Conservation (phyloP, 108 stramenopile species). For the Skeletonema tropicum region DNA sequence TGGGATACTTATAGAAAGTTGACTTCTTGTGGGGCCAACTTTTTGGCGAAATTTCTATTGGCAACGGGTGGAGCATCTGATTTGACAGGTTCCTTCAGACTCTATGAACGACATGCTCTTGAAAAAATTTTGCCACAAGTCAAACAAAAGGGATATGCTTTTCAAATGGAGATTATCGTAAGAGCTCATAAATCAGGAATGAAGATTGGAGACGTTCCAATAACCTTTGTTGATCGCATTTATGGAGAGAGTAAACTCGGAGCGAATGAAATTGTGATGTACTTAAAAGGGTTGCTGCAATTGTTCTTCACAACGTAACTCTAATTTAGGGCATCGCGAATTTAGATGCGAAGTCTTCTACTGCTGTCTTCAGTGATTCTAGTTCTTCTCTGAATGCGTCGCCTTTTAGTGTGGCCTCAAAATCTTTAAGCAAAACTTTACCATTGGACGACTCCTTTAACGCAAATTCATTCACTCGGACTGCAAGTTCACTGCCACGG, state of each 20-base stretch:
- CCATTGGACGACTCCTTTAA: conserved; percentile 64
- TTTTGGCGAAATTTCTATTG: conserved; percentile 92
- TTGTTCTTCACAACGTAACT: conserved; percentile 88
- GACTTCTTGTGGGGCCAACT: conserved; percentile 94
- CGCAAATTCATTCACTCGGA: conserved; percentile 70
- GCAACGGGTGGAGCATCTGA: conserved; percentile 90
- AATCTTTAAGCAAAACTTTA: conserved; percentile 85
- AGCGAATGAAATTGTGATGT: conserved; percentile 93
- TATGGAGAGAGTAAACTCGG: conserved; percentile 99
- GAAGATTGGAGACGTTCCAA: conserved; percentile 92
- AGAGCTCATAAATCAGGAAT: conserved; percentile 84
- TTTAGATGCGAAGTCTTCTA: conserved; percentile 73
- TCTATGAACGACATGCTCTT: conserved; percentile 90
- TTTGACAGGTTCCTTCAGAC: conserved; percentile 95
- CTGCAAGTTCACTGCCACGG: conserved; percentile 85
- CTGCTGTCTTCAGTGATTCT: conserved; percentile 58
- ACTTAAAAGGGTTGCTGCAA: conserved; percentile 88
- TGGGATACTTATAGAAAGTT: conserved; percentile 93
- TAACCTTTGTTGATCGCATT: conserved; percentile 97
- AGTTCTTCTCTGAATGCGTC: conserved; percentile 53
- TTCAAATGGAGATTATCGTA: conserved; percentile 99
- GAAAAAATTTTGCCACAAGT: conserved; percentile 88
- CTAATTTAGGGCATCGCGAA: conserved; percentile 81
- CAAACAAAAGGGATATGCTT: conserved; percentile 93
- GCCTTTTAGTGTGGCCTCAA: conserved; percentile 52